These are phyloP conservation scores for Cladosporium velox DNA, from an alignment of 2,329 filamentous ascomycete species.

Conservation along the genomic window DNA sequence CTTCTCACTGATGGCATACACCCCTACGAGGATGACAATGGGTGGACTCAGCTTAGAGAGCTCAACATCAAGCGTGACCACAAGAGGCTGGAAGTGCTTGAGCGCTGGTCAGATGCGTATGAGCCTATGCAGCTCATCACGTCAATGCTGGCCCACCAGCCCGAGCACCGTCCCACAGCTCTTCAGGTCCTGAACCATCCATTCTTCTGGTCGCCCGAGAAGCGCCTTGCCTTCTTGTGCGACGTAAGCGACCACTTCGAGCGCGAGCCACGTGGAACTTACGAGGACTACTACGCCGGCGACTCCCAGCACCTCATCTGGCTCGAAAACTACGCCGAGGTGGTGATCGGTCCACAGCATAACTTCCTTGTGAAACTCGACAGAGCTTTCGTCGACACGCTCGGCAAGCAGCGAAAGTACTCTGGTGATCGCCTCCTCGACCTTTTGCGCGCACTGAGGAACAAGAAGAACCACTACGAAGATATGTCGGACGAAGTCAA, in stretches of 20 bases:
- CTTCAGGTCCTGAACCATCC: constrained; percentile 84
- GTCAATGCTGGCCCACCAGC: constrained; percentile 72
- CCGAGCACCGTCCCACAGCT: constrained; percentile 69
- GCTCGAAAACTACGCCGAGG: constrained; percentile 53
- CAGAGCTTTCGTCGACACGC: constrained; percentile 78
- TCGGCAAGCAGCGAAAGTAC: constrained; percentile 95
- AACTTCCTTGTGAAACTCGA: constrained; percentile 81
- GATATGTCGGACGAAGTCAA: constrained; percentile 86
- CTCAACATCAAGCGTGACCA: constrained; percentile 94
- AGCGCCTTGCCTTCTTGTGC: constrained; percentile 88
- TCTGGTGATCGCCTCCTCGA: constrained; percentile 81
- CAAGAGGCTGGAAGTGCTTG: constrained; percentile 58
- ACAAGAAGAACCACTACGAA: constrained; percentile 98
- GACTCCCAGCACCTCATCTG: constrained; percentile 63
- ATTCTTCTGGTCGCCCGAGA: constrained; percentile 93
- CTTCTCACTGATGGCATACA: constrained; percentile 91
- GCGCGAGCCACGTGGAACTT: constrained; percentile 74
- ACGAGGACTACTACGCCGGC: constrained; percentile 34
- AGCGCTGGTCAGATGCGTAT: constrained; percentile 71
- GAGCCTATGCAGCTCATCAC: constrained; percentile 86
- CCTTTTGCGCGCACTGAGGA: constrained; percentile 81
- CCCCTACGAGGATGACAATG: constrained; percentile 90
- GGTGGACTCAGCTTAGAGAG: constrained; percentile 81
- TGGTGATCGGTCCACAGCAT: constrained; percentile 52
- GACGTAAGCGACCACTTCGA: constrained; percentile 97